These are phyloP conservation scores for Clonostachys sp. DNA, from an alignment of 2,329 filamentous ascomycete genomes.

Conservation along the genomic window DNA sequence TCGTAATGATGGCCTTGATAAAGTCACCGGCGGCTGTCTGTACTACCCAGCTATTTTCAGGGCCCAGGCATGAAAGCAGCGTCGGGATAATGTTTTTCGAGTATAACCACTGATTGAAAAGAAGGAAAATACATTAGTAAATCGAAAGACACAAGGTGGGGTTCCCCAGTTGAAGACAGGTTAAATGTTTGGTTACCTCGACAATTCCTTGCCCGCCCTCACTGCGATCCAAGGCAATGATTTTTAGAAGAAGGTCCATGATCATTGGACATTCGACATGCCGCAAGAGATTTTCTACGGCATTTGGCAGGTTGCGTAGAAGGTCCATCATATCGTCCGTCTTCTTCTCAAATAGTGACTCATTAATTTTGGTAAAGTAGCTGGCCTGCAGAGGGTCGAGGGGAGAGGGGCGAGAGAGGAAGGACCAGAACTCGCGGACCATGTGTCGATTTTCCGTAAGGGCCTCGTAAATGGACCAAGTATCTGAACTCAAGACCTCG, in stretches of 20 bases:
- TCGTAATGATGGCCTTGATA: constrained; percentile 97
- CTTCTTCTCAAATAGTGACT: constrained; percentile 96
- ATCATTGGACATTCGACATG: constrained; percentile 98
- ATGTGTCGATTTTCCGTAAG: constrained; percentile 79
- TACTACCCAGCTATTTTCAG: constrained; percentile 81
- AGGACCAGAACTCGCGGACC: constrained; percentile 84
- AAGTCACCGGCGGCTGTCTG: constrained; percentile 98
- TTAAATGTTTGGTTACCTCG: constrained; percentile 55
- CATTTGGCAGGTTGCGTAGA: constrained; percentile 76
- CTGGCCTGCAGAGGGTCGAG: constrained; percentile 91
- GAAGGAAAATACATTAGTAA: constrained; percentile 10
- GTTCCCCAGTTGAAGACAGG: neutral
- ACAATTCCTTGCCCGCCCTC: constrained; percentile 91
- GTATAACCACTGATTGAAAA: constrained; percentile 72
- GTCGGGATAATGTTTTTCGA: constrained; percentile 82
- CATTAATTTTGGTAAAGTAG: constrained; percentile 98
- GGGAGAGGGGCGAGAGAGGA: constrained; percentile 76
- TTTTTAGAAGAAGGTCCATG: constrained; percentile 95
- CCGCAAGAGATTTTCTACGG: constrained; percentile 79
- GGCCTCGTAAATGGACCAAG: constrained; percentile 93
- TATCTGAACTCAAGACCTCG: constrained; percentile 91
- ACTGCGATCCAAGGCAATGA: constrained; percentile 90
- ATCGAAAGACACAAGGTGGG: constrained; percentile 1
- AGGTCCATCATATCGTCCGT: constrained; percentile 95
- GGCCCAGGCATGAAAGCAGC: constrained; percentile 79